phyloP scores from a whole-genome alignment of 176 grass and related monocot species.

The Juncus effusus region DNA sequence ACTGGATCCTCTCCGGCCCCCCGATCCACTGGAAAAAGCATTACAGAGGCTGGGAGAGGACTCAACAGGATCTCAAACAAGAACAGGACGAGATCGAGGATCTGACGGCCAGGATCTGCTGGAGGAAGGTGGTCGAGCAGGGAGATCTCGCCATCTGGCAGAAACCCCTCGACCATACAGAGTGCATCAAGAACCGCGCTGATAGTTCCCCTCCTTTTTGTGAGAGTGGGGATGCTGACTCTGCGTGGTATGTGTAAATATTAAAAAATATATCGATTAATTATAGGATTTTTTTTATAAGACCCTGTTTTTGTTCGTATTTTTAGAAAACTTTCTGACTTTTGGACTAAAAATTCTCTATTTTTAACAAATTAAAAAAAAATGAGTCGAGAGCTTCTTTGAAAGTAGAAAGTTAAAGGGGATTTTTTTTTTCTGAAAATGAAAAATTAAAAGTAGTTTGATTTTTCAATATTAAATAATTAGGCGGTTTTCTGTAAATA shows the following conservation, averaged over 20 bases:
- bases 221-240: conserved; percentile 46
- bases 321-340: background rate
- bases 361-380: too few species aligned
- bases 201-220: conserved; percentile 39
- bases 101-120: conserved; percentile 59
- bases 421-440: too few species aligned
- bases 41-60: conserved; percentile 79
- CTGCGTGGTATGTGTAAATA: conserved; percentile 77
- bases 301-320: conserved; percentile 6
- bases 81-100: conserved; percentile 87
- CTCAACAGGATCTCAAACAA: conserved; percentile 72
- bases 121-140: conserved; percentile 86
- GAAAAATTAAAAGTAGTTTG: too few species aligned
- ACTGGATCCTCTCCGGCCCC: conserved; percentile 86
- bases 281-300: too few species aligned
- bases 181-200: conserved; percentile 47
- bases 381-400: too few species aligned
- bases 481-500: too few species aligned
- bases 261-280: too few species aligned
- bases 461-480: too few species aligned
- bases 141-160: conserved; percentile 90
- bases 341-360: too few species aligned
- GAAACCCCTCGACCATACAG: conserved; percentile 67
- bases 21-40: conserved; percentile 77
- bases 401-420: too few species aligned